These are phyloP conservation scores for Nicotiana knightiana DNA, from an alignment of 257 asterid genomes.

Conservation along the genomic window DNA sequence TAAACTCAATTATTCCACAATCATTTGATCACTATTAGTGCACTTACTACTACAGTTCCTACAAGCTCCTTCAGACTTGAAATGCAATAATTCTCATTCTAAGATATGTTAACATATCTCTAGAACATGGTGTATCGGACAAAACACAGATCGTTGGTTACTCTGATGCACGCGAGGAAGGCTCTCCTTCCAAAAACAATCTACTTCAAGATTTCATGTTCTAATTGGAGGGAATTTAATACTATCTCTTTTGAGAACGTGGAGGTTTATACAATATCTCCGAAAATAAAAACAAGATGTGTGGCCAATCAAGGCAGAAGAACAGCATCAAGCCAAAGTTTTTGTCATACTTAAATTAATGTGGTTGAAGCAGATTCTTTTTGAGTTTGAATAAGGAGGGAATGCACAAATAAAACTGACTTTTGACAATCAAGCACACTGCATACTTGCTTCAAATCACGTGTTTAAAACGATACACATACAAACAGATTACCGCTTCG, in stretches of 20 bases:
- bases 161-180: neutral
- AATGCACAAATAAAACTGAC: neutral
- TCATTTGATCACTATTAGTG: neutral
- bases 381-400: neutral
- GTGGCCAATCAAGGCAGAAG: neutral
- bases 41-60: neutral
- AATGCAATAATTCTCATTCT: neutral
- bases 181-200: neutral
- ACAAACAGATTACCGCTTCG: neutral
- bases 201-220: neutral
- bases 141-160: neutral
- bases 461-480: neutral
- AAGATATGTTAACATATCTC: neutral
- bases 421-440: neutral
- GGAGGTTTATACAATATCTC: neutral
- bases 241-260: too few relatives aligned
- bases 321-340: neutral
- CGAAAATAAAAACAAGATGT: neutral
- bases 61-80: neutral
- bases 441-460: neutral
- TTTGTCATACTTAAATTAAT: neutral
- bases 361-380: neutral
- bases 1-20: neutral
- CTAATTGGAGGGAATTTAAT: neutral
- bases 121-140: neutral